These are phyloP conservation scores for Backusella tarrabulga DNA, from an alignment of 192 early-diverging fungal species.

Conservation along the genomic window DNA sequence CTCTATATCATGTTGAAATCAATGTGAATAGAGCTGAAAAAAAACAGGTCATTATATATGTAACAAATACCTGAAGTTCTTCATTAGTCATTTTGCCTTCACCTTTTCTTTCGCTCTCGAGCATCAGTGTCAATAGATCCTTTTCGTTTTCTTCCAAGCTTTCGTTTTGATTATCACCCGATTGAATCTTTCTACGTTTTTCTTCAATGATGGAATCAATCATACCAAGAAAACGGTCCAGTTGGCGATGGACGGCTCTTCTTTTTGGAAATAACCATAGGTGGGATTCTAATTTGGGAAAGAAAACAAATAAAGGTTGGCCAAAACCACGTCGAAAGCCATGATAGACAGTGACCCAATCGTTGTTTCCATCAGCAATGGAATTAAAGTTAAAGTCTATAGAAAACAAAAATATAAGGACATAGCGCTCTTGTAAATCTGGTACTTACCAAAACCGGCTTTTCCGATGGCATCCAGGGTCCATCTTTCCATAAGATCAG, in stretches of 20 bases:
- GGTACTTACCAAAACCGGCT: neutral
- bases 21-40: neutral
- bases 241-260: neutral
- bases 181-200: neutral
- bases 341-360: slow-evolving; percentile 45
- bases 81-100: neutral
- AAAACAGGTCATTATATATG: neutral
- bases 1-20: neutral
- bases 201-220: slow-evolving; percentile 14
- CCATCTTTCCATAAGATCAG: neutral
- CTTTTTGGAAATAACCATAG: slow-evolving; percentile 3
- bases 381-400: slow-evolving; percentile 14
- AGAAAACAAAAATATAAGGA: too few relatives aligned
- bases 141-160: slow-evolving; percentile 20
- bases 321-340: slow-evolving; percentile 43
- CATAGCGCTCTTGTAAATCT: too few relatives aligned
- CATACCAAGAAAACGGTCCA: slow-evolving; percentile 11
- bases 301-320: slow-evolving; percentile 49
- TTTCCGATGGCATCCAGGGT: slow-evolving; percentile 2
- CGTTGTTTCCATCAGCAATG: slow-evolving; percentile 19
- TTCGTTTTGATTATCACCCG: neutral
- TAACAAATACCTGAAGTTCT: slow-evolving; percentile 8
- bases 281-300: slow-evolving; percentile 47
- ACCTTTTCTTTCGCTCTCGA: slow-evolving; percentile 19
- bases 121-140: slow-evolving; percentile 31